A percentile compares a stretch with the other conserved stretches of the same genome.
phyloP scores from a whole-genome alignment of 2,329 filamentous ascomycete species.

The Aureobasidium leucospermi region DNA sequence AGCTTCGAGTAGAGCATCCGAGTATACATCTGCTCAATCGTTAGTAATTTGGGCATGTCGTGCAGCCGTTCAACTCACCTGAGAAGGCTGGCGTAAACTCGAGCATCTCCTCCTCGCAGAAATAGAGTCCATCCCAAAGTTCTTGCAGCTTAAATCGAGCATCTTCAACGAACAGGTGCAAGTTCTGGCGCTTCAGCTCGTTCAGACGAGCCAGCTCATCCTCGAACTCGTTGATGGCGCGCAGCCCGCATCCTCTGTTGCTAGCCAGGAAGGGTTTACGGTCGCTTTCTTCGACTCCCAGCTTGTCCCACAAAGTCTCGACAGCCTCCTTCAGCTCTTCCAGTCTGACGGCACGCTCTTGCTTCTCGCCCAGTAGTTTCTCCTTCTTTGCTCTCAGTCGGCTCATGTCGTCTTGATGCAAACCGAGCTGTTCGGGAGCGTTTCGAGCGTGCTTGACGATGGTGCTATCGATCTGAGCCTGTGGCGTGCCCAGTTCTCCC shows the following conservation, averaged over 20 bases:
- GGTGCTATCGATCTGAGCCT: constrained; percentile 78
- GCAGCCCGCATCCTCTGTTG: constrained; percentile 84
- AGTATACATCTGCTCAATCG: constrained; percentile 65
- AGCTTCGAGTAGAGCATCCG: constrained; percentile 86
- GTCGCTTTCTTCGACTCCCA: constrained; percentile 75
- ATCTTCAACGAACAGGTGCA: constrained; percentile 94
- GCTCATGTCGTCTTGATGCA: constrained; percentile 78
- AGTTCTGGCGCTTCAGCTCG: constrained; percentile 88
- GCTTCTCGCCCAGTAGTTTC: constrained; percentile 82
- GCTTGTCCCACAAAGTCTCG: constrained; percentile 81
- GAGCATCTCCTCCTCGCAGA: constrained; percentile 97
- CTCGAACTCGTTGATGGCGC: constrained; percentile 93
- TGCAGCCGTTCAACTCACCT: constrained; percentile 20
- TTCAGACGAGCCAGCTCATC: constrained; percentile 81
- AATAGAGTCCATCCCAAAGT: constrained; percentile 89
- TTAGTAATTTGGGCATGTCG: background rate
- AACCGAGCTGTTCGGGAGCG: constrained; percentile 83
- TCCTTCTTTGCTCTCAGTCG: constrained; percentile 69
- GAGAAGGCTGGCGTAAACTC: constrained; percentile 96
- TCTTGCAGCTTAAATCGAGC: constrained; percentile 84
- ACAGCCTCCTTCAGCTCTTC: constrained; percentile 69
- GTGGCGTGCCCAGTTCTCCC: constrained; percentile 90
- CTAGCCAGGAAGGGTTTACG: constrained; percentile 76
- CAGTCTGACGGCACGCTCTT: constrained; percentile 67
- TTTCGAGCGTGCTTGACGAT: constrained; percentile 89